phyloP scores from a whole-genome alignment of 2,329 filamentous ascomycete genomes.

The Piedraia hortae region DNA sequence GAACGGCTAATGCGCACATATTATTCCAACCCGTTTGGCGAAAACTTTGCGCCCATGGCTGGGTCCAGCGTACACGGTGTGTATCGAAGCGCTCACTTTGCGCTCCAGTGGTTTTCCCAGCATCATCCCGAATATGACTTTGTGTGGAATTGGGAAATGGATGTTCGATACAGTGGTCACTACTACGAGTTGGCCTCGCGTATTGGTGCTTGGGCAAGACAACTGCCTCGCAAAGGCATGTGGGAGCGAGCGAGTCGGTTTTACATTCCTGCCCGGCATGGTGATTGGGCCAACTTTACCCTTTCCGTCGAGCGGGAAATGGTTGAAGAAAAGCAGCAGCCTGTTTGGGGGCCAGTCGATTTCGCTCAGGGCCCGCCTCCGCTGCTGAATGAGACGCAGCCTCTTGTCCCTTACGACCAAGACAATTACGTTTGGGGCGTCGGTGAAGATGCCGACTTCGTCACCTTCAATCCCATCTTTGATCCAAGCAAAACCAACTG shows the following conservation, averaged over 20 bases:
- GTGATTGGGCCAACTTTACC: slow-evolving; percentile 40
- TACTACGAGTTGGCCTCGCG: slow-evolving; percentile 56
- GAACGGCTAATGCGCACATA: slow-evolving; percentile 76
- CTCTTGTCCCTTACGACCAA: too few relatives aligned
- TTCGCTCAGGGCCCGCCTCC: slow-evolving; percentile 23
- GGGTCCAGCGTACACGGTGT: slow-evolving; percentile 53
- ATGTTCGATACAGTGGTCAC: slow-evolving; percentile 52
- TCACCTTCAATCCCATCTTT: slow-evolving; percentile 55
- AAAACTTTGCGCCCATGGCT: slow-evolving; percentile 37
- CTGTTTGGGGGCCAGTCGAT: slow-evolving; percentile 32
- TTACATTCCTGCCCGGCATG: slow-evolving; percentile 43
- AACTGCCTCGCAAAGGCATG: slow-evolving; percentile 41
- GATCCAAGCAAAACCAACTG: slow-evolving; percentile 45
- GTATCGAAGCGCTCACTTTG: slow-evolving; percentile 36
- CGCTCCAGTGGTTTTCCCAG: slow-evolving; percentile 24
- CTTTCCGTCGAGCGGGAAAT: slow-evolving; percentile 31
- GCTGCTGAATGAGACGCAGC: slow-evolving; percentile 29
- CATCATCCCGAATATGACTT: slow-evolving; percentile 24
- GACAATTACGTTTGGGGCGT: slow-evolving; percentile 53
- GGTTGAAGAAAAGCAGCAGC: slow-evolving; percentile 19
- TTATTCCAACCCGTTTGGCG: slow-evolving; percentile 66
- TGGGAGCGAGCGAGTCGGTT: slow-evolving; percentile 50
- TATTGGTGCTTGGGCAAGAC: slow-evolving; percentile 33
- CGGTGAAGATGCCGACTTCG: slow-evolving; percentile 46
- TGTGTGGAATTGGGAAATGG: slow-evolving; percentile 77